Conservation (phyloP, 805 yeast genomes). For the Kodamaea fukazawae region DNA sequence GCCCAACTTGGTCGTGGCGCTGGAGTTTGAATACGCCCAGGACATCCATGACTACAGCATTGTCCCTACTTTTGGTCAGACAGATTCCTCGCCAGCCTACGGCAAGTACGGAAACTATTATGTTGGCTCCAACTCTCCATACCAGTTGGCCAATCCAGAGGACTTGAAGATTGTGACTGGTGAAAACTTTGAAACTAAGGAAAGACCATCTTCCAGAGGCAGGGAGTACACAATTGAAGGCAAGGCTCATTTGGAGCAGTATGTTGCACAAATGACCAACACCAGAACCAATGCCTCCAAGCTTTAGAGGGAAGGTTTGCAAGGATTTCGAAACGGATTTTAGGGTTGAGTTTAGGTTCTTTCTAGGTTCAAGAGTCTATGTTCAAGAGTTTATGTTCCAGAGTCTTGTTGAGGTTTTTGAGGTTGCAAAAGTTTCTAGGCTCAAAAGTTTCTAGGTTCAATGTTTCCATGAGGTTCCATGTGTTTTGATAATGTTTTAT, state of each 20-base stretch:
- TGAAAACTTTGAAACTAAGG: slow-evolving; percentile 12
- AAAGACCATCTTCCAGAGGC: slow-evolving; percentile 3
- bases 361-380: too few species aligned
- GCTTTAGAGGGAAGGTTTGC: neutral
- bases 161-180: slow-evolving; percentile 15
- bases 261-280: slow-evolving; percentile 20
- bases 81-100: slow-evolving; percentile 24
- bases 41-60: slow-evolving; percentile 11
- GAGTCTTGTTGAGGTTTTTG: too few species aligned
- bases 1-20: slow-evolving; percentile 10
- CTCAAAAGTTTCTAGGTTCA: too few species aligned
- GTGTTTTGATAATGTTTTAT: too few species aligned
- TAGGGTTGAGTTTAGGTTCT: too few species aligned
- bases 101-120: slow-evolving; percentile 29
- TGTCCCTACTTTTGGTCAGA: slow-evolving; percentile 5
- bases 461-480: too few species aligned
- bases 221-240: slow-evolving; percentile 15
- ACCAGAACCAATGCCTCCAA: slow-evolving; percentile 6
- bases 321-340: too few species aligned
- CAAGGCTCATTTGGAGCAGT: slow-evolving; percentile 21
- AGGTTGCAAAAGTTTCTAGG: too few species aligned
- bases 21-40: neutral
- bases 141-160: slow-evolving; percentile 1
- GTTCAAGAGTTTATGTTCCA: too few species aligned
- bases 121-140: slow-evolving; percentile 6